These are phyloP conservation scores for Castanea crenata DNA, from an alignment of 306 rosid genomes.

Conservation along the genomic window DNA sequence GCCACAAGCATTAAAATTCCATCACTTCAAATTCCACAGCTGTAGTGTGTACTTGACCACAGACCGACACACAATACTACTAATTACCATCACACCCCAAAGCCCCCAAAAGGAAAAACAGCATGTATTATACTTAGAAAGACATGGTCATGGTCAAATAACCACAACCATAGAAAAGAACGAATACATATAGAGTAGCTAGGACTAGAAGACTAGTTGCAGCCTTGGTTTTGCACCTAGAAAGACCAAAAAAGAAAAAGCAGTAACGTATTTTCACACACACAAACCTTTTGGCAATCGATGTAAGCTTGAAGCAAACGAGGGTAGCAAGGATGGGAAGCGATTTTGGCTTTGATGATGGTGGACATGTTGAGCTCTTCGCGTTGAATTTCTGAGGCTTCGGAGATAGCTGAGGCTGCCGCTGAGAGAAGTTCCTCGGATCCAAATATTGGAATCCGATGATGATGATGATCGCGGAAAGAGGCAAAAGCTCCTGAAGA, in stretches of 20 bases:
- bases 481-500: slow-evolving; percentile 21
- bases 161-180: not conserved
- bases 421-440: slow-evolving; percentile 66
- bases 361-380: slow-evolving; percentile 42
- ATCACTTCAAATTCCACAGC: not conserved
- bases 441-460: slow-evolving; percentile 72
- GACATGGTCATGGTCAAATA: not conserved
- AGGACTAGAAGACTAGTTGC: not conserved
- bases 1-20: not conserved
- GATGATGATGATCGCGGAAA: slow-evolving; percentile 5
- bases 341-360: slow-evolving; percentile 79
- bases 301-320: slow-evolving; percentile 87
- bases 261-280: not conserved
- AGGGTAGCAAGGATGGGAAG: slow-evolving; percentile 83
- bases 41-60: not conserved
- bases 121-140: not conserved
- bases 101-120: not conserved
- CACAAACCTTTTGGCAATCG: slow-evolving; percentile 84
- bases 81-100: not conserved
- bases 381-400: slow-evolving; percentile 48
- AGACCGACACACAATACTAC: not conserved
- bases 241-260: not conserved
- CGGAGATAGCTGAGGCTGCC: slow-evolving; percentile 38
- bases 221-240: not conserved
- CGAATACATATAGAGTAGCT: not conserved